These are phyloP conservation scores for Grammothele lineata DNA, from an alignment of 768 basidiomycete genomes.

Conservation along the genomic window DNA sequence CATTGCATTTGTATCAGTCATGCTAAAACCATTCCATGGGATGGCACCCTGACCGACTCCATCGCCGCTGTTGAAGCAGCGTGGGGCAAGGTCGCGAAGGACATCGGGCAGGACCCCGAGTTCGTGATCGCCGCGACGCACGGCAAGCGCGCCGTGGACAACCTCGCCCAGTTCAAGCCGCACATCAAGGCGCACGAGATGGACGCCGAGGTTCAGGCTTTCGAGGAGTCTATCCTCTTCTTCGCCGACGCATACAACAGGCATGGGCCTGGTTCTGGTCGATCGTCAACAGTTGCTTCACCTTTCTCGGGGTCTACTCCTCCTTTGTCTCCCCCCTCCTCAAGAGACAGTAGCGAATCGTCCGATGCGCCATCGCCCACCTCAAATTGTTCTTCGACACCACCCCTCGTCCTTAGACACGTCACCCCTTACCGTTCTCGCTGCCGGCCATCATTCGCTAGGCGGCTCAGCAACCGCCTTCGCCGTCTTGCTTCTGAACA, in stretches of 20 bases:
- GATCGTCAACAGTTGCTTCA: too few relatives aligned
- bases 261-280: conserved; percentile 42
- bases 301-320: too few relatives aligned
- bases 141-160: conserved; percentile 74
- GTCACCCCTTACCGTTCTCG: conserved; percentile 33
- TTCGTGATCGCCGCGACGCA: conserved; percentile 71
- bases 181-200: conserved; percentile 51
- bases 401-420: conserved; percentile 41
- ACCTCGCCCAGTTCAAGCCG: conserved; percentile 60
- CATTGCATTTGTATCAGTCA: neutral
- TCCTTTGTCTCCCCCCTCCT: conserved; percentile 23
- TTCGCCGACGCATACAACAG: conserved; percentile 58
- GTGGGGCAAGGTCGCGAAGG: conserved; percentile 67
- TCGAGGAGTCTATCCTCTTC: conserved; percentile 62
- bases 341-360: conserved; percentile 40
- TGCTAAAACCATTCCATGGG: conserved; percentile 33
- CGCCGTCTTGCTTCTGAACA: conserved; percentile 37
- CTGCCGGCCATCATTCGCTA: conserved; percentile 23
- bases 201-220: conserved; percentile 52
- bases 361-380: conserved; percentile 29
- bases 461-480: conserved; percentile 46
- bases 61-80: conserved; percentile 73
- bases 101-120: conserved; percentile 63
- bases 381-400: conserved; percentile 40
- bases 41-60: conserved; percentile 73